Base-by-base conservation (phyloP, 108 stramenopile species). In the Aureococcus anophagefferens region DNA sequence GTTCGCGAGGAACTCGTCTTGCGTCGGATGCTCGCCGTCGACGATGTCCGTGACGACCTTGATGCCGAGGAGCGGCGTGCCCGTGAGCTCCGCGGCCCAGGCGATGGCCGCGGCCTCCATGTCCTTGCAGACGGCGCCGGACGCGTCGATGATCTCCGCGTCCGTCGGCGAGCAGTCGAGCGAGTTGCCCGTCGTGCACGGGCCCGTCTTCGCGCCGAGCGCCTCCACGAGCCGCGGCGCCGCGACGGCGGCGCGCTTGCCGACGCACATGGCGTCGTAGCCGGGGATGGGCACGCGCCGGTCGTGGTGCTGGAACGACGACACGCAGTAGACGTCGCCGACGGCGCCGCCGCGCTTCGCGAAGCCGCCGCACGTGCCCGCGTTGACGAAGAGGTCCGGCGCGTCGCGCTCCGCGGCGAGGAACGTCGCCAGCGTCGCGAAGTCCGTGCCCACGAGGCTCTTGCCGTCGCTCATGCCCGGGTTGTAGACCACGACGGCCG, bases 101-200 rank as follows among this genome's bases (percentile, higher is more conserved):
- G 91, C 94, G 68, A 98, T 91, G 11, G 95, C 91, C 34, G 95
- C 97, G 33, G 91, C 93, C 83, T 98, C 97, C 97, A 98, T 98
- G 82, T 96, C 95, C 75, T 98, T 98, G 29, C 93, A 87, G 59
- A 83, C 78, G 14, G 97, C 97, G 67, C 94, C 90, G 71, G 90
- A 89, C 33, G 77, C 80, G 63, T 79, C 59, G 89, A 94, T 94
- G 62, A 83, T 75, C 71, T 82, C 75, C n/a, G 84, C 86, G 74
- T 91, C 91, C 46, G 76, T 59, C 36, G 90, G 86, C 62, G 84
- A 88, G 77, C 84, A 86, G 74, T 98, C 97, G 68, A 98, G 79
- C 29, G 90, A 90, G 75, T 95, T 96, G 18, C 92, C 90, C 7
- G 94, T 93, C 3, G 94, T 93, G 69, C 93, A 92, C 18, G 93